Evolutionary conservation across 805 yeast genomes (phyloP).

Genomic region (Zygosaccharomyces pseudorouxii): DNA sequence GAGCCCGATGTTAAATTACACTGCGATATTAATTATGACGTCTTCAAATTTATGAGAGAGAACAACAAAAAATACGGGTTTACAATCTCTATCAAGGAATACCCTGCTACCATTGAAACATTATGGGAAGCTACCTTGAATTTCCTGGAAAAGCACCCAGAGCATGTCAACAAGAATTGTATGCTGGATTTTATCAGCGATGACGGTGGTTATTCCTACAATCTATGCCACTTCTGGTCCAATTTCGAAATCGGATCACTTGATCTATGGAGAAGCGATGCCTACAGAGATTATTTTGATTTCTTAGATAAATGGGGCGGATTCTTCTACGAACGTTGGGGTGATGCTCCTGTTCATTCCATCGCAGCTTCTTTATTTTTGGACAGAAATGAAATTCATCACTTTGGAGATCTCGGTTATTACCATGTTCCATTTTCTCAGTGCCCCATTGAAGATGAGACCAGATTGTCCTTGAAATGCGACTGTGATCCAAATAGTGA

Average conservation of each 20-base stretch:
- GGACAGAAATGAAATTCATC: conserved; percentile 57
- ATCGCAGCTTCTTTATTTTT: conserved; percentile 63
- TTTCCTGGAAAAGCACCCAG: conserved; percentile 57
- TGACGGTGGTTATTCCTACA: conserved; percentile 66
- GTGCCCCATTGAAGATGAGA: conserved; percentile 65
- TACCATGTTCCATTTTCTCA: conserved; percentile 75
- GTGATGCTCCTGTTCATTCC: conserved; percentile 89
- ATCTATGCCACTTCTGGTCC: conserved; percentile 74
- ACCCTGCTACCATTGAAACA: conserved; percentile 64
- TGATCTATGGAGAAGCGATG: conserved; percentile 57
- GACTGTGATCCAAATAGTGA: conserved; percentile 65
- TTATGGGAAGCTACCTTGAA: conserved; percentile 67
- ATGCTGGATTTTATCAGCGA: conserved; percentile 65
- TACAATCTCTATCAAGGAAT: conserved; percentile 76
- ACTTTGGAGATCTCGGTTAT: conserved; percentile 82
- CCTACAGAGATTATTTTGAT: conserved; percentile 57
- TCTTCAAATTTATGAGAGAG: conserved; percentile 78
- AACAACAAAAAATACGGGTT: conserved; percentile 70
- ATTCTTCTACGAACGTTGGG: conserved; percentile 86
- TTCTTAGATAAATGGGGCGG: conserved; percentile 67
- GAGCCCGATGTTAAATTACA: conserved; percentile 78
- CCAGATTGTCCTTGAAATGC: conserved; percentile 62
- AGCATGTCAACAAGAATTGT: conserved; percentile 55
- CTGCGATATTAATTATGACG: conserved; percentile 79
- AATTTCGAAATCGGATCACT: conserved; percentile 73